Percentiles rank a stretch among this genome's conserved stretches.
Evolutionary conservation across 2,329 filamentous ascomycete species (phyloP).

Genomic region (Fusarium musae): DNA sequence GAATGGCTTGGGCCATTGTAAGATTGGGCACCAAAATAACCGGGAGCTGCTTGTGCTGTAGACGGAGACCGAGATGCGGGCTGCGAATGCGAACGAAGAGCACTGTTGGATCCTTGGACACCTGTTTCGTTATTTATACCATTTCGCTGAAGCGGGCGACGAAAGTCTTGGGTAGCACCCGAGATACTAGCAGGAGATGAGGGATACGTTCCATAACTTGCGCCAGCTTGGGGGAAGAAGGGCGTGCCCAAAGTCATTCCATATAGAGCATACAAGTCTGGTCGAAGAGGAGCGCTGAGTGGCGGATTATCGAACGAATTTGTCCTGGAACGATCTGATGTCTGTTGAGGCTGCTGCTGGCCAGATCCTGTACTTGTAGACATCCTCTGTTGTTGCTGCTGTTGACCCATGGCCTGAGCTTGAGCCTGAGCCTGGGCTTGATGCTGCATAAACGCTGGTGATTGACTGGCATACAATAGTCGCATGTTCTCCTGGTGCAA

Average conservation of each 20-base stretch:
- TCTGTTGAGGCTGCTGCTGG: constrained; percentile 48
- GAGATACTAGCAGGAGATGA: constrained; percentile 64
- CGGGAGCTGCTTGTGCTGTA: constrained; percentile 42
- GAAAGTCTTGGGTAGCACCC: constrained; percentile 61
- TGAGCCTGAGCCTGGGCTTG: constrained; percentile 32
- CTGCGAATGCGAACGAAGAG: constrained; percentile 74
- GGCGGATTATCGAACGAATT: constrained; percentile 73
- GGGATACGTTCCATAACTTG: constrained; percentile 64
- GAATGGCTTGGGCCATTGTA: constrained; percentile 51
- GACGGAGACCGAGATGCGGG: constrained; percentile 63
- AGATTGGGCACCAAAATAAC: constrained; percentile 48
- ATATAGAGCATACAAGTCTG: constrained; percentile 66
- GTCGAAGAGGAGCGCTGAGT: constrained; percentile 66
- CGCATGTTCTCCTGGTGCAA: constrained; percentile 52
- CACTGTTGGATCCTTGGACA: constrained; percentile 60
- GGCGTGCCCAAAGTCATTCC: constrained; percentile 54
- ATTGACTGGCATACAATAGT: constrained; percentile 50
- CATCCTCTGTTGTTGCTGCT: constrained; percentile 49
- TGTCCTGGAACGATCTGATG: constrained; percentile 65
- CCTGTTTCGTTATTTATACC: constrained; percentile 61
- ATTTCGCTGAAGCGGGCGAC: constrained; percentile 67
- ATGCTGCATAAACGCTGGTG: constrained; percentile 50
- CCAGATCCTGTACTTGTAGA: constrained; percentile 31
- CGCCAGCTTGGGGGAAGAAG: constrained; percentile 59
- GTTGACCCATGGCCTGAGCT: constrained; percentile 49